Evolutionary conservation across 805 yeast genomes (phyloP).

Genomic region (Ogataea populi-albae): DNA sequence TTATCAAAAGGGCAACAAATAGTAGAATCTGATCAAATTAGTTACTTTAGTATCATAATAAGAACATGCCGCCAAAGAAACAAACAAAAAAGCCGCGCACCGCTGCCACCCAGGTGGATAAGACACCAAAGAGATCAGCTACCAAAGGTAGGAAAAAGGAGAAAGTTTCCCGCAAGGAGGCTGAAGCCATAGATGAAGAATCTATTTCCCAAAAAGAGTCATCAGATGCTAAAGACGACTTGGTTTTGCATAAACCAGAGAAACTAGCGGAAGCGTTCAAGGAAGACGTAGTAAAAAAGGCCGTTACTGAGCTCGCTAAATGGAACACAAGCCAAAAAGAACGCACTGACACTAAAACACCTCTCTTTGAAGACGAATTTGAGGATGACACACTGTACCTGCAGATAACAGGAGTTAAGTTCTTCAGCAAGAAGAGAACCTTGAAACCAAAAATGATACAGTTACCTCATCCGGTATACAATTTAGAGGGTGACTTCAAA

Average conservation of each 20-base stretch:
- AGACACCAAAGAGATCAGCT: constrained; percentile 11
- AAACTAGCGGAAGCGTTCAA: too few relatives aligned
- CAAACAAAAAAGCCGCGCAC: constrained; percentile 14
- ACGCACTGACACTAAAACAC: constrained; percentile 35
- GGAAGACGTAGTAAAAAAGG: constrained; percentile 39
- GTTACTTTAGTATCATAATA: too few relatives aligned
- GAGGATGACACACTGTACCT: constrained; percentile 55
- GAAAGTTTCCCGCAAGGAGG: constrained; percentile 13
- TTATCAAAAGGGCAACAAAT: too few relatives aligned
- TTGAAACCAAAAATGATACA: constrained; percentile 53
- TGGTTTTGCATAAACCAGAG: too few relatives aligned
- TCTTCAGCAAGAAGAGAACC: constrained; percentile 55
- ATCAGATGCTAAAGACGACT: too few relatives aligned
- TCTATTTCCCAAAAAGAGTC: too few relatives aligned
- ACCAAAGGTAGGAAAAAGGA: constrained; percentile 19
- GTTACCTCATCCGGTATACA: constrained; percentile 46
- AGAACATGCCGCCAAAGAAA: constrained; percentile 22
- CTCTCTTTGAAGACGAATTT: constrained; percentile 53
- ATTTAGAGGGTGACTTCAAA: constrained; percentile 42
- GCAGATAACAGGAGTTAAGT: constrained; percentile 63
- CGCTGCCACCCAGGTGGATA: constrained; percentile 3
- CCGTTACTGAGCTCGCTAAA: constrained; percentile 64
- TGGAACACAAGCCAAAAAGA: constrained; percentile 40
- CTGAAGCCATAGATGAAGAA: too few relatives aligned
- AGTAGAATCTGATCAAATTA: too few relatives aligned